Conservation (phyloP, 805 yeast species). For the Zygosaccharomyces siamensis region DNA sequence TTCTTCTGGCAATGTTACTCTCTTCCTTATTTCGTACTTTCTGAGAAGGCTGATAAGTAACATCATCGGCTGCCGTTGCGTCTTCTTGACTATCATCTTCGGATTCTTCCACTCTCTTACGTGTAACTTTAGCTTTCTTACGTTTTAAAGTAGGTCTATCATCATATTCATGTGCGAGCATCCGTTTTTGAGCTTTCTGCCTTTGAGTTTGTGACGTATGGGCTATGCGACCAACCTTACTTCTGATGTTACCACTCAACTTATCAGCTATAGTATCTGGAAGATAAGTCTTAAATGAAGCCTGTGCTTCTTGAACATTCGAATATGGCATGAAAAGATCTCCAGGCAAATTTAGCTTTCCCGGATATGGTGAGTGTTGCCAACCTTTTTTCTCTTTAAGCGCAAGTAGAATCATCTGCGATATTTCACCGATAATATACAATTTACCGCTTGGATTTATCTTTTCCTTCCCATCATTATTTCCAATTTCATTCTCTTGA, state of each 20-base stretch:
- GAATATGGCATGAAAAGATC: conserved; percentile 65
- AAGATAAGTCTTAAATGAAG: conserved; percentile 50
- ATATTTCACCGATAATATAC: conserved; percentile 66
- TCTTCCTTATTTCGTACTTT: conserved; percentile 11
- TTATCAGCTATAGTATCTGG: conserved; percentile 42
- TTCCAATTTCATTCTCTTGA: conserved; percentile 10
- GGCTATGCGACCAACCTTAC: conserved; percentile 32
- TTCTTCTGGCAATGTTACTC: conserved; percentile 38
- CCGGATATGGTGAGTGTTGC: conserved; percentile 78
- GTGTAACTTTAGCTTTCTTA: conserved; percentile 5
- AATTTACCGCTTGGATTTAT: conserved; percentile 33
- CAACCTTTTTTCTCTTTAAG: conserved; percentile 56
- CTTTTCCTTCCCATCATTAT: too few species aligned
- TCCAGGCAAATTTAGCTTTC: conserved; percentile 61
- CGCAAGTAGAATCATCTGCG: conserved; percentile 60
- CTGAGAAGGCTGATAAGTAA: conserved; percentile 20
- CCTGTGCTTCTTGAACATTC: conserved; percentile 53
- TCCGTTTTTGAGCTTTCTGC: conserved; percentile 30
- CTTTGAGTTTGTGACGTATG: conserved; percentile 30
- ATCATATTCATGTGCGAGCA: conserved; percentile 24
- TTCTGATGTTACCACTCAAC: conserved; percentile 33
- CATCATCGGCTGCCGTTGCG: conserved; percentile 19
- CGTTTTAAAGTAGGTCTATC: conserved; percentile 14
- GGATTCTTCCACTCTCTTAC: conserved; percentile 7
- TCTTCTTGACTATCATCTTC: conserved; percentile 17